Conservation (phyloP, 2,329 filamentous ascomycete species). For the Curvularia hawaiiensis region DNA sequence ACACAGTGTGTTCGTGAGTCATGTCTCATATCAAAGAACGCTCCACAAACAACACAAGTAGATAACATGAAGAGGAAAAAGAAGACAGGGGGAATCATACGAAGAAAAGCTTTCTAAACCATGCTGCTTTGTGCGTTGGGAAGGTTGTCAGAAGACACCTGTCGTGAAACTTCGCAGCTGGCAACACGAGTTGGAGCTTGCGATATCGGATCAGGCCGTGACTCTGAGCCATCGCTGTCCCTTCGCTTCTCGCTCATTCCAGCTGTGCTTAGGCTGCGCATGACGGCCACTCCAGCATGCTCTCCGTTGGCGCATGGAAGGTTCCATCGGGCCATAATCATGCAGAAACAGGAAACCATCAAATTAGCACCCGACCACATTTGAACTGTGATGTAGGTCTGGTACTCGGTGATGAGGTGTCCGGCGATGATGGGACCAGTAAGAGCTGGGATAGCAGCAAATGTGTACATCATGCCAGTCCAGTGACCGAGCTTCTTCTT, state of each 20-base stretch:
- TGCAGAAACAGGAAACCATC: conserved; percentile 49
- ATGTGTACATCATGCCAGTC: conserved; percentile 60
- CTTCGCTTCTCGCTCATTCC: conserved; percentile 19
- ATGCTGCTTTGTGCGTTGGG: conserved; percentile 15
- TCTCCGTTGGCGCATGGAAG: conserved; percentile 39
- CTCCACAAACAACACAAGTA: neutral
- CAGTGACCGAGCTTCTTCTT: conserved; percentile 56
- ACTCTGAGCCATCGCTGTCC: conserved; percentile 13
- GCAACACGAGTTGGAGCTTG: conserved; percentile 32
- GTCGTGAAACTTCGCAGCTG: conserved; percentile 20
- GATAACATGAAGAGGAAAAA: neutral
- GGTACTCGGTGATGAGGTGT: conserved; percentile 50
- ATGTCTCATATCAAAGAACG: conserved; percentile 3
- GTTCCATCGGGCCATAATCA: conserved; percentile 43
- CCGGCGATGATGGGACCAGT: conserved; percentile 56
- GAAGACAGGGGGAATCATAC: neutral
- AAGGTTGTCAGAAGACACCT: conserved; percentile 22
- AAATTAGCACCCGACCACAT: conserved; percentile 54
- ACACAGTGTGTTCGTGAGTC: neutral
- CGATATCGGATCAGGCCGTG: conserved; percentile 18
- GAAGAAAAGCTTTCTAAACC: conserved; percentile 11
- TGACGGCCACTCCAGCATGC: conserved; percentile 24
- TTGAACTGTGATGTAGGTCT: conserved; percentile 53
- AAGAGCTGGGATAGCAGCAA: conserved; percentile 52
- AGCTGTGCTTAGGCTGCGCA: conserved; percentile 14